Conservation (phyloP, 305 asterid species). For the Plantago coronopus region DNA sequence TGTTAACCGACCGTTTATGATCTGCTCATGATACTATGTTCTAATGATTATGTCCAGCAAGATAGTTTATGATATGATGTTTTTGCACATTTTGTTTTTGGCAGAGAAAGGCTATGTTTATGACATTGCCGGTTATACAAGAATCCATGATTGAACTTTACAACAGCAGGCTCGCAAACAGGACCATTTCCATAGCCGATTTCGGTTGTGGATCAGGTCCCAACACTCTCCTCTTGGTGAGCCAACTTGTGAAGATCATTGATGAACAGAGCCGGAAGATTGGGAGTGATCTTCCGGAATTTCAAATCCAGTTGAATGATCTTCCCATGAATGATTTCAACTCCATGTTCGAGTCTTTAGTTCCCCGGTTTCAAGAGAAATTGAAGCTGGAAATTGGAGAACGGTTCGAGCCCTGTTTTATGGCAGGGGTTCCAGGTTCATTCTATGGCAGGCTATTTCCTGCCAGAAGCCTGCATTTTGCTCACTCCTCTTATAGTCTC, state of each 20-base stretch:
- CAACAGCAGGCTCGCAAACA: background rate
- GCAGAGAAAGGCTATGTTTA: slow-evolving; percentile 42
- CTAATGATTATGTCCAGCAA: too few species aligned
- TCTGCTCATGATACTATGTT: too few species aligned
- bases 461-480: slow-evolving; percentile 35
- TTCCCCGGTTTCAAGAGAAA: slow-evolving; percentile 28
- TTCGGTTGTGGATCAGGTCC: slow-evolving; percentile 70
- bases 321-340: slow-evolving; percentile 62
- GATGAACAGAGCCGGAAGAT: slow-evolving; percentile 21
- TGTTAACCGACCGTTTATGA: too few species aligned
- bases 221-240: slow-evolving; percentile 32
- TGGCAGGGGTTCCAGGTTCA: slow-evolving; percentile 44
- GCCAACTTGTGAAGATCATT: slow-evolving; percentile 29
- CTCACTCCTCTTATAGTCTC: slow-evolving; percentile 58
- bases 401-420: slow-evolving; percentile 23
- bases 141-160: slow-evolving; percentile 37
- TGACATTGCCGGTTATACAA: slow-evolving; percentile 35
- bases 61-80: too few species aligned
- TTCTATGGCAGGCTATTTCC: slow-evolving; percentile 47
- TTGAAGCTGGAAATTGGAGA: slow-evolving; percentile 14
- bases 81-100: too few species aligned
- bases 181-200: slow-evolving; percentile 37
- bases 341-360: slow-evolving; percentile 26
- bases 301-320: slow-evolving; percentile 40
- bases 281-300: slow-evolving; percentile 27